A percentile compares a stretch with the other conserved stretches of the same genome.
phyloP scores from a whole-genome alignment of 2,329 filamentous ascomycete genomes.

The Colletotrichum orbiculare region DNA sequence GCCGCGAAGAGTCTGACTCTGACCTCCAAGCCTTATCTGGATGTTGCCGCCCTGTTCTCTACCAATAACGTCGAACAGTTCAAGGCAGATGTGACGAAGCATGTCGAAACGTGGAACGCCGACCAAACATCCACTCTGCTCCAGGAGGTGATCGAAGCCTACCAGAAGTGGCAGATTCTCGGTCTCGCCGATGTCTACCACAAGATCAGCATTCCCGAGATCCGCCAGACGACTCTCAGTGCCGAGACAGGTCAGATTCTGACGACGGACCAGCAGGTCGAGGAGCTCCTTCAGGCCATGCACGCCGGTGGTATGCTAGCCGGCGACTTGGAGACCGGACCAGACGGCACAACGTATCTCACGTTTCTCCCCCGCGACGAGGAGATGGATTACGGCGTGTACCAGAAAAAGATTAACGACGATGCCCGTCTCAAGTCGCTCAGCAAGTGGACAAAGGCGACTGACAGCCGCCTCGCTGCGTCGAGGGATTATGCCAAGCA shows the following conservation, averaged over 20 bases:
- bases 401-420: slow-evolving; percentile 58
- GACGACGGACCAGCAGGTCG: slow-evolving; percentile 54
- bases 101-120: slow-evolving; percentile 68
- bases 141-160: slow-evolving; percentile 74
- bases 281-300: slow-evolving; percentile 64
- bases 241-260: slow-evolving; percentile 63
- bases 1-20: slow-evolving; percentile 67
- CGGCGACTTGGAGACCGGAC: slow-evolving; percentile 61
- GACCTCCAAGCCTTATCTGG: slow-evolving; percentile 76
- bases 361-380: slow-evolving; percentile 58
- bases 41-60: slow-evolving; percentile 76
- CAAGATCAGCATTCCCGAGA: slow-evolving; percentile 65
- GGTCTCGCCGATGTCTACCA: slow-evolving; percentile 78
- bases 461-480: slow-evolving; percentile 64
- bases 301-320: slow-evolving; percentile 64
- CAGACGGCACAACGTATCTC: slow-evolving; percentile 58
- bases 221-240: slow-evolving; percentile 62
- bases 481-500: slow-evolving; percentile 67
- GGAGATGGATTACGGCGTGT: slow-evolving; percentile 61
- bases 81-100: slow-evolving; percentile 71
- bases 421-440: slow-evolving; percentile 59
- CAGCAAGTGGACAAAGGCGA: slow-evolving; percentile 59
- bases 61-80: slow-evolving; percentile 65
- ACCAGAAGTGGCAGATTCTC: slow-evolving; percentile 80
- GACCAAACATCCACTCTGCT: slow-evolving; percentile 82